Conservation (phyloP, 768 basidiomycete genomes). For the Tremella fuciformis region DNA sequence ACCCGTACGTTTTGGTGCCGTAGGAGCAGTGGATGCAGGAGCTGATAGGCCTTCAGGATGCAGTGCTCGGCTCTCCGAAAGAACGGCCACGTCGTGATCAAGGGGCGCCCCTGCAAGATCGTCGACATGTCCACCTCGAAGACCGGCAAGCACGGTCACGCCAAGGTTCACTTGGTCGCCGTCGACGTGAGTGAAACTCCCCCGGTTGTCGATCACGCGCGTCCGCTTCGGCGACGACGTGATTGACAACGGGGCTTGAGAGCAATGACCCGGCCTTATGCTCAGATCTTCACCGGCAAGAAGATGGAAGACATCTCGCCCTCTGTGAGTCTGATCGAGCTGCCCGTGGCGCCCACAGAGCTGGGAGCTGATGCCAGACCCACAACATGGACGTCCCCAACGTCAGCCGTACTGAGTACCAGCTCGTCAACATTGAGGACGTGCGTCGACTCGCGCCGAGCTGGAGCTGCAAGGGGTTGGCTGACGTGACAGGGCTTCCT, state of each 20-base stretch:
- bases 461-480: not conserved
- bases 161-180: slow-evolving; percentile 96
- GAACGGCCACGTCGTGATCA: slow-evolving; percentile 79
- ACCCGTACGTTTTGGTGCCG: slow-evolving; percentile 28
- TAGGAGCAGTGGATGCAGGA: not conserved
- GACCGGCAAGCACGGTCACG: slow-evolving; percentile 95
- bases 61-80: slow-evolving; percentile 86
- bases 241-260: not conserved
- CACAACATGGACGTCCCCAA: slow-evolving; percentile 99
- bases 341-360: not conserved
- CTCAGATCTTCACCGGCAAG: slow-evolving; percentile 95
- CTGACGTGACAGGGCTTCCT: slow-evolving; percentile 64
- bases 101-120: slow-evolving; percentile 90
- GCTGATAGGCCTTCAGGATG: slow-evolving; percentile 47
- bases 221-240: not conserved
- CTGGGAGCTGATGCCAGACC: slow-evolving; percentile 58
- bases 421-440: slow-evolving; percentile 89
- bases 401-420: slow-evolving; percentile 83
- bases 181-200: slow-evolving; percentile 71
- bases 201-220: slow-evolving; percentile 2
- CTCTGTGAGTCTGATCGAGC: slow-evolving; percentile 21
- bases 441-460: slow-evolving; percentile 31
- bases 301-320: slow-evolving; percentile 69
- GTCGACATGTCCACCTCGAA: slow-evolving; percentile 99
- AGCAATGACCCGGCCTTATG: slow-evolving; percentile 5